Percentiles rank a stretch among this genome's conserved stretches.
Evolutionary conservation across 441 rosid species (phyloP).

Genomic region (Syzygium malaccense): DNA sequence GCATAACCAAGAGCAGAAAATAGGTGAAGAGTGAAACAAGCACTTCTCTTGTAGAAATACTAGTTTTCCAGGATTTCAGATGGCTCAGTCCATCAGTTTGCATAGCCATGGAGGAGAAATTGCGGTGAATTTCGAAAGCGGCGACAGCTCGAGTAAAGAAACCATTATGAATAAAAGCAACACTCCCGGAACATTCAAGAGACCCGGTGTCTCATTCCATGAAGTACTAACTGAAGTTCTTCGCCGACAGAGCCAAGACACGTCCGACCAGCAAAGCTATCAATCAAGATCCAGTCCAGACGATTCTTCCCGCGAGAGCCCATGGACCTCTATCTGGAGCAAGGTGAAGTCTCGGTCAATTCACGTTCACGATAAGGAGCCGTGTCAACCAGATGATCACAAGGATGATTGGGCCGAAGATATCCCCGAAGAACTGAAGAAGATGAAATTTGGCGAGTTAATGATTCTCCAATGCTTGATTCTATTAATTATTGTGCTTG

Average conservation of each 20-base stretch:
- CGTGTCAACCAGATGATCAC: constrained; percentile 1
- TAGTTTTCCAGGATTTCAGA: not conserved
- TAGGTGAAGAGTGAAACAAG: not conserved
- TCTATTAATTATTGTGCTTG: constrained; percentile 15
- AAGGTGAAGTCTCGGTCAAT: constrained; percentile 29
- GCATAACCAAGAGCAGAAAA: not conserved
- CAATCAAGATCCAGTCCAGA: not conserved
- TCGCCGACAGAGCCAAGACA: constrained; percentile 10
- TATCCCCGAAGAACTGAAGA: constrained; percentile 21
- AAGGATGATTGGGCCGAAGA: constrained; percentile 18
- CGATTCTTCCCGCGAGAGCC: constrained; percentile 6
- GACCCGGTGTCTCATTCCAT: not conserved
- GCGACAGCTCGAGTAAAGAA: not conserved
- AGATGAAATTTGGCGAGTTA: constrained; percentile 3
- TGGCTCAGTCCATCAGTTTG: not conserved
- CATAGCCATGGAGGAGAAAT: not conserved
- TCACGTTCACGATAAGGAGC: constrained; percentile 24
- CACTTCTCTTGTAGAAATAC: not conserved
- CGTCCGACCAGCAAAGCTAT: not conserved
- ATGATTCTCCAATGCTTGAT: constrained; percentile 21
- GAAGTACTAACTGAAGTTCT: constrained; percentile 19
- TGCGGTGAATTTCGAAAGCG: not conserved
- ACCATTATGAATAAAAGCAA: not conserved
- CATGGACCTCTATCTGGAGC: constrained; percentile 21
- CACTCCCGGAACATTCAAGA: not conserved